Conservation (phyloP, 1,284 basidiomycete genomes). For the Rhodotorula sp. region DNA sequence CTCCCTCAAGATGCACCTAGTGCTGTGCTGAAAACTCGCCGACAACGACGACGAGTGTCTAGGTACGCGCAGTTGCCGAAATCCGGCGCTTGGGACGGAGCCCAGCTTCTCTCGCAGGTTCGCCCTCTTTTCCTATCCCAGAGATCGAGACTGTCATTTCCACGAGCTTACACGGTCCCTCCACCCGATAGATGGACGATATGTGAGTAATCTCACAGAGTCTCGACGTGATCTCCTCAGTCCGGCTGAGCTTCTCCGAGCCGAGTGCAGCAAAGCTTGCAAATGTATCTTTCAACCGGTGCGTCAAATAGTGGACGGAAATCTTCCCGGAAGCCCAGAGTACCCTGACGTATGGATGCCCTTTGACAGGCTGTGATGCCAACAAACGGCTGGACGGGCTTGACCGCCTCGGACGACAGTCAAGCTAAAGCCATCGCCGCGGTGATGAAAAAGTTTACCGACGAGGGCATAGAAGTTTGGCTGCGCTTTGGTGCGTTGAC, state of each 20-base stretch:
- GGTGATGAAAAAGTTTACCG: slow-evolving; percentile 51
- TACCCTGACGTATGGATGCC: not conserved
- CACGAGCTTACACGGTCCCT: too few species aligned
- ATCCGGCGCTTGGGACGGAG: slow-evolving; percentile 28
- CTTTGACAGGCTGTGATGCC: slow-evolving; percentile 35
- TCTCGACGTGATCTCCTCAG: too few species aligned
- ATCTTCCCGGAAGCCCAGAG: too few species aligned
- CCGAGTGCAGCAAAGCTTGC: slow-evolving; percentile 15
- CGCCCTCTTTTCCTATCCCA: not conserved
- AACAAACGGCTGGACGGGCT: slow-evolving; percentile 41
- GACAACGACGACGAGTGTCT: not conserved
- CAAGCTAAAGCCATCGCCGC: slow-evolving; percentile 48
- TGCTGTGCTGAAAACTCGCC: too few species aligned
- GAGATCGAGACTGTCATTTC: too few species aligned
- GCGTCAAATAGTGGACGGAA: too few species aligned
- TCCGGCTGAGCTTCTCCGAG: not conserved
- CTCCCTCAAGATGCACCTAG: too few species aligned
- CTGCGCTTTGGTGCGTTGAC: slow-evolving; percentile 47
- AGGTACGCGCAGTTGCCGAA: slow-evolving; percentile 21
- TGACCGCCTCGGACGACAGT: slow-evolving; percentile 41
- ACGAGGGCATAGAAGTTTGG: slow-evolving; percentile 49
- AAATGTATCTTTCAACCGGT: slow-evolving; percentile 29
- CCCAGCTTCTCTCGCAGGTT: slow-evolving; percentile 10
- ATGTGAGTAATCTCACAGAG: not conserved
- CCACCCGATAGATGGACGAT: slow-evolving; percentile 18